These are phyloP conservation scores for Phytophthora ohioensis DNA, from an alignment of 352 stramenopile genomes.

Conservation along the genomic window DNA sequence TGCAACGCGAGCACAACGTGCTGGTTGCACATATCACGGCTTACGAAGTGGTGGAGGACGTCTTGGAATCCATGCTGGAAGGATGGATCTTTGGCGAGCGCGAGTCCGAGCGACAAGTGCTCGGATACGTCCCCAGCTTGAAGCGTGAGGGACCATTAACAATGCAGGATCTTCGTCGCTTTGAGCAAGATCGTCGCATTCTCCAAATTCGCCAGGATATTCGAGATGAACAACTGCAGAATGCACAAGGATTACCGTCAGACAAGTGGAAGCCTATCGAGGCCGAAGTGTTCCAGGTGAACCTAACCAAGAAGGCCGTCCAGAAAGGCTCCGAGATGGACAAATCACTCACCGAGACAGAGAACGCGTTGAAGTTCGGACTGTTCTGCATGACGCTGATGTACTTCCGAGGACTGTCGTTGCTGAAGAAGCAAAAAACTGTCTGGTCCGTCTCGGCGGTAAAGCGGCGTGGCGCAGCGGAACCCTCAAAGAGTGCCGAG, in stretches of 20 bases:
- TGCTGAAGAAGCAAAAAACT: constrained; percentile 88
- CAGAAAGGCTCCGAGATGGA: constrained; percentile 72
- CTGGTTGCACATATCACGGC: constrained; percentile 89
- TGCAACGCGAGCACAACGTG: constrained; percentile 89
- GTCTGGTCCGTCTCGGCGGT: constrained; percentile 68
- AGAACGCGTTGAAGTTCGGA: constrained; percentile 95
- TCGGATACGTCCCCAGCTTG: constrained; percentile 87
- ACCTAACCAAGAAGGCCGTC: constrained; percentile 67
- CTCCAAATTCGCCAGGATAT: constrained; percentile 46
- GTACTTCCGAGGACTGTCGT: constrained; percentile 94
- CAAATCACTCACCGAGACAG: constrained; percentile 83
- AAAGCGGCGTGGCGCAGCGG: constrained; percentile 26
- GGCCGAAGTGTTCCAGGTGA: constrained; percentile 61
- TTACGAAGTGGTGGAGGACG: constrained; percentile 93
- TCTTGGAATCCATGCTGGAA: constrained; percentile 96
- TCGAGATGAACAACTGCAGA: constrained; percentile 43
- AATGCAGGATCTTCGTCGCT: constrained; percentile 70
- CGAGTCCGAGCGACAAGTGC: constrained; percentile 72
- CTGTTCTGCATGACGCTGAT: constrained; percentile 97
- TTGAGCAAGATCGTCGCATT: constrained; percentile 63
- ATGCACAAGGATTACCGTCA: constrained; percentile 57
- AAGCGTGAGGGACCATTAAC: constrained; percentile 82
- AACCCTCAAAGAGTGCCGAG: constrained; percentile 47
- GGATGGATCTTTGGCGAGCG: constrained; percentile 96
- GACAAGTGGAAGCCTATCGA: constrained; percentile 86